These are phyloP conservation scores for Melanomma pulvis-pyrius DNA, from an alignment of 495 filamentous ascomycete genomes.

Conservation along the genomic window DNA sequence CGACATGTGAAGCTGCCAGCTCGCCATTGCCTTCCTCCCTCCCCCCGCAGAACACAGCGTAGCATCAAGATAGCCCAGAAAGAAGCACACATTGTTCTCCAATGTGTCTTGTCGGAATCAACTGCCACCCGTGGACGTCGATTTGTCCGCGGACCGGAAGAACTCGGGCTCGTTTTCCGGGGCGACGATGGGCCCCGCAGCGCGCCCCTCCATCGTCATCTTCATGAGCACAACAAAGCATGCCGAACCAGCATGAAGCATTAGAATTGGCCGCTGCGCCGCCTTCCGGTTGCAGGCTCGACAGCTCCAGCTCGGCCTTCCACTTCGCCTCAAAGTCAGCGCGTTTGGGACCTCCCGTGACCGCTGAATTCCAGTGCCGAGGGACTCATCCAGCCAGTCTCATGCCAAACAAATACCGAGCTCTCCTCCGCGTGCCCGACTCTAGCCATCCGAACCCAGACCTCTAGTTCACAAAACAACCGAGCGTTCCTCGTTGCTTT, in stretches of 20 bases:
- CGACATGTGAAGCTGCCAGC: no score
- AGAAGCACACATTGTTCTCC: neutral
- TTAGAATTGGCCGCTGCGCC: slow-evolving; percentile 14
- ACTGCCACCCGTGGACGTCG: neutral
- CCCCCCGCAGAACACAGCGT: no score
- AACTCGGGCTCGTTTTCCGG: slow-evolving; percentile 30
- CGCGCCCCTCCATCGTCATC: slow-evolving; percentile 34
- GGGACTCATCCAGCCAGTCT: slow-evolving; percentile 32
- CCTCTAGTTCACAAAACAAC: slow-evolving; percentile 11
- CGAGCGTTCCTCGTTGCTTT: neutral
- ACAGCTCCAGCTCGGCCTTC: slow-evolving; percentile 6
- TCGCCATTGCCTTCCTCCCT: no score
- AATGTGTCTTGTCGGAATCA: neutral
- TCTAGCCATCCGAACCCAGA: slow-evolving; percentile 37
- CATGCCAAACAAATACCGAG: slow-evolving; percentile 35
- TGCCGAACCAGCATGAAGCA: slow-evolving; percentile 2
- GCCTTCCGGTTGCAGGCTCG: neutral
- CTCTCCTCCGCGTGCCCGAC: slow-evolving; percentile 39
- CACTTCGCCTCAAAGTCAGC: slow-evolving; percentile 13
- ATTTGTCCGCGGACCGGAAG: slow-evolving; percentile 36
- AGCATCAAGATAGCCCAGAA: no score
- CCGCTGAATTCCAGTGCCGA: slow-evolving; percentile 33
- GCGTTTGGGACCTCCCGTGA: slow-evolving; percentile 27
- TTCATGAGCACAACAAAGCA: slow-evolving; percentile 37
- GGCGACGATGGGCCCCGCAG: slow-evolving; percentile 26